phyloP scores from a whole-genome alignment of 768 basidiomycete genomes.

The Gymnopilus junonius region DNA sequence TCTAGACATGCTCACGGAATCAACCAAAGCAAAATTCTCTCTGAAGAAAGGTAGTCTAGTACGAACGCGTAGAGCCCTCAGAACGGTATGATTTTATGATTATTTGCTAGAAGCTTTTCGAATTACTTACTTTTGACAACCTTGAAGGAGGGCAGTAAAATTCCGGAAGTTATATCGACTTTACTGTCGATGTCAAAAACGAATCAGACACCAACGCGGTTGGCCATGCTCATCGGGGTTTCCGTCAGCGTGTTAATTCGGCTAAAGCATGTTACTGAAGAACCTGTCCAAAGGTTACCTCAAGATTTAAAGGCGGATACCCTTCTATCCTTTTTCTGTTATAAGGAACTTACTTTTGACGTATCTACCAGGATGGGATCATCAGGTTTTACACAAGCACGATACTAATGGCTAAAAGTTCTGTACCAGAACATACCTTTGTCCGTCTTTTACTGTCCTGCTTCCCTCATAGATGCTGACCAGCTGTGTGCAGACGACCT shows the following conservation, averaged over 20 bases:
- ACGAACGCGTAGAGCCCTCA: conserved; percentile 65
- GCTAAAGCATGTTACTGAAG: conserved; percentile 58
- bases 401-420: conserved; percentile 70
- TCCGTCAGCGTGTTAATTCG: conserved; percentile 73
- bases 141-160: conserved; percentile 39
- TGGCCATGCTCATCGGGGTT: conserved; percentile 64
- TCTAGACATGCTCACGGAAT: conserved; percentile 62
- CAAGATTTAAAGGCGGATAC: conserved; percentile 48
- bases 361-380: conserved; percentile 52
- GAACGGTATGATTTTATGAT: conserved; percentile 52
- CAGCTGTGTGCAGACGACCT: conserved; percentile 42
- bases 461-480: neutral
- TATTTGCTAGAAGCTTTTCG: too few species aligned
- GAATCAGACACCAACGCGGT: conserved; percentile 40
- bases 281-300: conserved; percentile 45
- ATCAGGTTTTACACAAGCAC: conserved; percentile 59
- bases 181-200: conserved; percentile 57
- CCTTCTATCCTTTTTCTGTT: conserved; percentile 1
- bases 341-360: neutral
- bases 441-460: conserved; percentile 40
- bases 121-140: conserved; percentile 18
- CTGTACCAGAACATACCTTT: conserved; percentile 60
- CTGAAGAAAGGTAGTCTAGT: conserved; percentile 65
- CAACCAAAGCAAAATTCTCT: conserved; percentile 56
- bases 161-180: conserved; percentile 55